Evolutionary conservation across 2,329 filamentous ascomycete species (phyloP), one percentile per base, ranked within the genome.

Genomic region (Tolypocladium tropicale): DNA sequence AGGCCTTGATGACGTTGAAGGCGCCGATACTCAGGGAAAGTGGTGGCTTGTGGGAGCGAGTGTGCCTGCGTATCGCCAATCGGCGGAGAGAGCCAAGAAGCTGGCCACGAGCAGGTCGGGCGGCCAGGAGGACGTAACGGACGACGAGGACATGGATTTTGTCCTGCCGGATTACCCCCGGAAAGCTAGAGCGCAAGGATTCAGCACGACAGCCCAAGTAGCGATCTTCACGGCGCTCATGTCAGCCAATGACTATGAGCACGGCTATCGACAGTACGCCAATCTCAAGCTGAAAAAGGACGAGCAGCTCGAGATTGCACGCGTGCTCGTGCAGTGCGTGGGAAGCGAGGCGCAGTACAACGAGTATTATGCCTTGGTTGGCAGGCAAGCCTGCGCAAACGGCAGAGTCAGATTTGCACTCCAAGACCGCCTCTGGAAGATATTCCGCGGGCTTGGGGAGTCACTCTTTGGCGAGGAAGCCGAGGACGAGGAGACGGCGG

Each of bases 31-130:
- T 67, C 89, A 86, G 67, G 94, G 94, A 1, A 96, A 96, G 74
- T 99, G 94, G 94, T 99, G 94, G 94, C 82, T 97, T 23, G 89
- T 97, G 6, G 94, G 94, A 53, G 93, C 94, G n/a, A 96, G 91
- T 70, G 96, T 93, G 83, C 75, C 79, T 4, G 81, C 58, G 23
- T 72, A 68, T 53, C 46, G 34, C 23, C 49, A 57, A 39, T 33
- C 32, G 14, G 28, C 50, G 3, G 55, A 56, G 39, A 58, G 52
- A 52, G 53, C 39, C 57, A 62, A 6, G 62, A 60, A 34, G 54
- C 63, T 49, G 55, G 63, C 49, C 57, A 61, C 18, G 53, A 59
- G 23, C 46, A 52, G n/a, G 41, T 63, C 62, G 37, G 62, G 63
- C 21, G 56, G 56, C 23, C 56, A 49, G 12, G 56, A 59, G 25